Evolutionary conservation across 768 basidiomycete genomes (phyloP).

Genomic region (Rhodocollybia butyracea): DNA sequence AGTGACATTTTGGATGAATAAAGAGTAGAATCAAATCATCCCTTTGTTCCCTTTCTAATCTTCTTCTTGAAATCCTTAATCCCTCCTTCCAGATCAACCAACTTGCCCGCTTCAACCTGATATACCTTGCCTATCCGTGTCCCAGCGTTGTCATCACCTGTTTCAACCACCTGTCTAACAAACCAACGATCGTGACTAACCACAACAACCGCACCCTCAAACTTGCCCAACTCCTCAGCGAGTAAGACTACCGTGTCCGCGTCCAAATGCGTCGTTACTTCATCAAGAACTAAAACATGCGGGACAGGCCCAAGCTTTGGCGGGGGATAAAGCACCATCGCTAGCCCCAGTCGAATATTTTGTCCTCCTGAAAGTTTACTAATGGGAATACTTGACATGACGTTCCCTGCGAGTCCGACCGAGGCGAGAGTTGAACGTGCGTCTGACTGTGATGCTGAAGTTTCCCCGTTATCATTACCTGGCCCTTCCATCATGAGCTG

Average conservation of each 20-base stretch:
- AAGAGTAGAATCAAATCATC: no score
- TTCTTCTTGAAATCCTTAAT: neutral
- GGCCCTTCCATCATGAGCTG: neutral
- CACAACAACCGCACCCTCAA: slow-evolving; percentile 54
- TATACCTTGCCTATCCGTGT: neutral
- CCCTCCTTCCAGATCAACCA: neutral
- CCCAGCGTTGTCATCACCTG: neutral
- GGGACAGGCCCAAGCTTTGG: slow-evolving; percentile 29
- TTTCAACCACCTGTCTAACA: no score
- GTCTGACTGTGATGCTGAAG: slow-evolving; percentile 26
- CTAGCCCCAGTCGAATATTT: slow-evolving; percentile 57
- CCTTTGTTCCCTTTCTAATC: no score
- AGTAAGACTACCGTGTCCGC: slow-evolving; percentile 55
- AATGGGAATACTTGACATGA: slow-evolving; percentile 41
- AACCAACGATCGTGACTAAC: slow-evolving; percentile 68
- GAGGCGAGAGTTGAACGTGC: slow-evolving; percentile 19
- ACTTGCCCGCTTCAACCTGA: neutral
- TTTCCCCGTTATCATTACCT: slow-evolving; percentile 15
- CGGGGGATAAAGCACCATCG: slow-evolving; percentile 44
- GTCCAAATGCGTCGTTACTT: slow-evolving; percentile 72
- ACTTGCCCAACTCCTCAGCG: slow-evolving; percentile 46
- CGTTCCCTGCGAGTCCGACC: slow-evolving; percentile 41
- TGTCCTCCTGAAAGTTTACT: slow-evolving; percentile 53
- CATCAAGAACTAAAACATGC: slow-evolving; percentile 52
- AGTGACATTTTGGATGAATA: no score